phyloP scores from a whole-genome alignment of 108 stramenopile species.

The Schizochytrium sp. region DNA sequence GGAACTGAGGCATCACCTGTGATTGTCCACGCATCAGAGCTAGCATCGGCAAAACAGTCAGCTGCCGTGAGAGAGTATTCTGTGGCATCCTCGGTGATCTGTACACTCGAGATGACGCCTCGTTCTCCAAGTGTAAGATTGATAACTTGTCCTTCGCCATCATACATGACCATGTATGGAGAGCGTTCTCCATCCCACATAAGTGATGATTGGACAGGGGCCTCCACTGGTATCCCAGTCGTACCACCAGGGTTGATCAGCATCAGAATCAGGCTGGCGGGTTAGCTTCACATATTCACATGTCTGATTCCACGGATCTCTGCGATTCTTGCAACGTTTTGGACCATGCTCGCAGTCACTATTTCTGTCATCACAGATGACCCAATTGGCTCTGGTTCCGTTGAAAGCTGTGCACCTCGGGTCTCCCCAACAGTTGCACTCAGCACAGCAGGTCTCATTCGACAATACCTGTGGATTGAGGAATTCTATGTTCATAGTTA shows the following conservation, averaged over 20 bases:
- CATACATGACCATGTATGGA: conserved; percentile 16
- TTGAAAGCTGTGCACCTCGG: not conserved
- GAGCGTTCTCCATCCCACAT: not conserved
- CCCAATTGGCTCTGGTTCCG: not conserved
- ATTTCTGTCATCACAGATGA: conserved; percentile 31
- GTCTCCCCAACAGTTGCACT: conserved; percentile 47
- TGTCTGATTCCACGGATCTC: not conserved
- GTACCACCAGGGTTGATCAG: conserved; percentile 9
- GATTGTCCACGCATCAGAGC: not conserved
- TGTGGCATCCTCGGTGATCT: not conserved
- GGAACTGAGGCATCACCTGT: not conserved
- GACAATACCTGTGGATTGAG: not conserved
- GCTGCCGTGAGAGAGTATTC: conserved; percentile 39
- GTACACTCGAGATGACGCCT: not conserved
- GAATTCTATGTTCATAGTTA: not conserved
- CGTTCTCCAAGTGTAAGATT: conserved; percentile 7
- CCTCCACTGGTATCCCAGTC: not conserved
- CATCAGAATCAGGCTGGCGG: conserved; percentile 2
- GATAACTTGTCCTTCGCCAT: not conserved
- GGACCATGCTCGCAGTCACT: not conserved
- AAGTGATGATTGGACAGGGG: not conserved
- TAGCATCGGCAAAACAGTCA: not conserved
- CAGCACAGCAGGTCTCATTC: not conserved
- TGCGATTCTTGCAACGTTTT: not conserved
- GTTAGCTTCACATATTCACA: not conserved